Conservation (phyloP, 192 early-diverging fungal species). For the Pecoramyces ruminantium region DNA sequence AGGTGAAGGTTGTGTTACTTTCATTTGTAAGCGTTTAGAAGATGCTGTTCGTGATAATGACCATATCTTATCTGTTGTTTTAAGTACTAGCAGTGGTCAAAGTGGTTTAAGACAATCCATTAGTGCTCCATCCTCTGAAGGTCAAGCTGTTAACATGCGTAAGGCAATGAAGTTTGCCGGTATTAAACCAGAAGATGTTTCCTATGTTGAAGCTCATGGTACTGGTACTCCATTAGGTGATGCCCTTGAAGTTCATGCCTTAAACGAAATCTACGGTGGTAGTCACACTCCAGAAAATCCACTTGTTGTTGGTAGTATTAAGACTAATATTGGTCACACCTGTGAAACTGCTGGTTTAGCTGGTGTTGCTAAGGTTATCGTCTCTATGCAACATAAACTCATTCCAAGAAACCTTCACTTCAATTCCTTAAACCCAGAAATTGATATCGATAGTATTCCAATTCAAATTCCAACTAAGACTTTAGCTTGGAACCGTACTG, state of each 20-base stretch:
- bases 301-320: conserved; percentile 3
- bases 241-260: not conserved
- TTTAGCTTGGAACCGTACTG: not conserved
- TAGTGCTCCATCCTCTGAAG: not conserved
- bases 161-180: not conserved
- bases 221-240: conserved; percentile 5
- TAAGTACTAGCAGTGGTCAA: conserved; percentile 9
- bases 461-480: conserved; percentile 9
- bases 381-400: conserved; percentile 7
- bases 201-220: conserved; percentile 3
- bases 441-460: conserved; percentile 5
- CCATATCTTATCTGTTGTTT: conserved; percentile 10
- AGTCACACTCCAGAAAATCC: not conserved
- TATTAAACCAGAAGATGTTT: conserved; percentile 1
- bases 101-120: conserved; percentile 9
- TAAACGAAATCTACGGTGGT: not conserved
- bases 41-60: conserved; percentile 11
- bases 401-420: conserved; percentile 10
- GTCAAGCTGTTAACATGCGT: not conserved
- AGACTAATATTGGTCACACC: conserved; percentile 3
- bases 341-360: conserved; percentile 5
- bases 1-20: conserved; percentile 10
- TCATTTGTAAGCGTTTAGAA: conserved; percentile 12
- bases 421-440: conserved; percentile 10
- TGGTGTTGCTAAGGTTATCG: conserved; percentile 7